Evolutionary conservation across 2,329 filamentous ascomycete species (phyloP).

Genomic region (Dactylellina drechsleri): DNA sequence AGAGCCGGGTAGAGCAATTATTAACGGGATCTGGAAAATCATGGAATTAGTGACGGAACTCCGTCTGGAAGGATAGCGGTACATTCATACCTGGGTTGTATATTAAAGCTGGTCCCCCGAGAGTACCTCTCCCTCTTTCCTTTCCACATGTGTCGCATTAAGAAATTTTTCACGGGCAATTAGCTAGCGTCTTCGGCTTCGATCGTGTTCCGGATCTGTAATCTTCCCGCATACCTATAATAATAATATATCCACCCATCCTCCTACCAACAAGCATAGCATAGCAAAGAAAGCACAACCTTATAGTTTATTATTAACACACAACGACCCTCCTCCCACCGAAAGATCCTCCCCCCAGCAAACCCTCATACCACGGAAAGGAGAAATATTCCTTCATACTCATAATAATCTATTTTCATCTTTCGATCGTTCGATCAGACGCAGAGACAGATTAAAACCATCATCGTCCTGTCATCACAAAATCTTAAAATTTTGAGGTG

Average conservation of each 20-base stretch:
- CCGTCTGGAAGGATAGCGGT: conserved; percentile 13
- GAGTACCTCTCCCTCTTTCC: conserved; percentile 1
- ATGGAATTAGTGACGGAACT: conserved; percentile 53
- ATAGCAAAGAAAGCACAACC: too few species aligned
- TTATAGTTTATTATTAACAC: not conserved
- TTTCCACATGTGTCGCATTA: not conserved
- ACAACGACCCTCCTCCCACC: not conserved
- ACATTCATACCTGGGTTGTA: too few species aligned
- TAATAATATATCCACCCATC: conserved; percentile 9
- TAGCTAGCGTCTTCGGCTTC: not conserved
- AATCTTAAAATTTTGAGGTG: too few species aligned
- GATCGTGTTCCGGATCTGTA: conserved; percentile 50
- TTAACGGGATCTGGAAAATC: conserved; percentile 27
- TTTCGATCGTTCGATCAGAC: too few species aligned
- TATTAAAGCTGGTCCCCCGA: conserved; percentile 12
- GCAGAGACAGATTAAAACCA: too few species aligned
- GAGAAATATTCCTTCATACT: too few species aligned
- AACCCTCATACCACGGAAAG: too few species aligned
- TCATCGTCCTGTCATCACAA: too few species aligned
- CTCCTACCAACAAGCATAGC: not conserved
- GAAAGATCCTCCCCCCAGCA: too few species aligned
- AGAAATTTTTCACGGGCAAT: not conserved
- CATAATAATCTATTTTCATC: too few species aligned
- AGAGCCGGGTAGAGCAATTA: conserved; percentile 10
- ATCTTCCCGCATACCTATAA: conserved; percentile 14